A percentile compares a stretch with the other conserved stretches of the same genome.
Evolutionary conservation across 1,284 basidiomycete genomes (phyloP).

Genomic region (Retiboletus flavoniger): DNA sequence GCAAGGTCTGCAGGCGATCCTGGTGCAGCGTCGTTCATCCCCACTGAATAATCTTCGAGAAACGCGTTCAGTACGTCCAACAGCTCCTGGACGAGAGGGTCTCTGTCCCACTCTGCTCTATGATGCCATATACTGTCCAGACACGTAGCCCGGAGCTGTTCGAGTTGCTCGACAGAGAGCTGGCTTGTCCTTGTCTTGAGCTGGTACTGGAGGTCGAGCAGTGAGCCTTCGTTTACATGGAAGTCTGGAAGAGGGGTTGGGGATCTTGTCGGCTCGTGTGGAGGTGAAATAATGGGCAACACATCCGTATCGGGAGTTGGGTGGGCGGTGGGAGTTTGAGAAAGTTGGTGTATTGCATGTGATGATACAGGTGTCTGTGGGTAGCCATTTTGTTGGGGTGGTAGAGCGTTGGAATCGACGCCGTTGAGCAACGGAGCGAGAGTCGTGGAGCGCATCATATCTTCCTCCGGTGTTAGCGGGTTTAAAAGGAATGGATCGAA

Average conservation of each 20-base stretch:
- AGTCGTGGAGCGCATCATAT: constrained; percentile 22
- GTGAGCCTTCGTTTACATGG: constrained; percentile 47
- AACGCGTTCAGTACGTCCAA: constrained; percentile 56
- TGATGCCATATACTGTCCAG: constrained; percentile 81
- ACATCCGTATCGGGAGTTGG: constrained; percentile 16
- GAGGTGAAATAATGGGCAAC: constrained; percentile 27
- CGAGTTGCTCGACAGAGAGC: constrained; percentile 85
- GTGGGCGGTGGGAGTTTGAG: constrained; percentile 9
- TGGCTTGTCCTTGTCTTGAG: constrained; percentile 53
- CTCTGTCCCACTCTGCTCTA: constrained; percentile 82
- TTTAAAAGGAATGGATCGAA: constrained; percentile 60
- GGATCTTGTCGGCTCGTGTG: constrained; percentile 48
- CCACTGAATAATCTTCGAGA: constrained; percentile 50
- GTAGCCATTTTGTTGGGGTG: constrained; percentile 13
- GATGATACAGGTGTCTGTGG: constrained; percentile 19
- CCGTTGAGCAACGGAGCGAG: constrained; percentile 32
- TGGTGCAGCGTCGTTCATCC: not conserved
- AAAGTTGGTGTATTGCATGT: not conserved
- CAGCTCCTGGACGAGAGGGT: constrained; percentile 60
- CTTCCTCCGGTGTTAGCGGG: constrained; percentile 43
- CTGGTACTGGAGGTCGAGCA: constrained; percentile 47
- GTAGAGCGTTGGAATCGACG: constrained; percentile 4
- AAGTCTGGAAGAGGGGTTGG: constrained; percentile 71
- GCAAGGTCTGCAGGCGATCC: constrained; percentile 6
- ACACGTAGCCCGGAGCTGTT: constrained; percentile 86